phyloP scores from a whole-genome alignment of 345 rosid genomes.

The Chamaenerion angustifolium region DNA sequence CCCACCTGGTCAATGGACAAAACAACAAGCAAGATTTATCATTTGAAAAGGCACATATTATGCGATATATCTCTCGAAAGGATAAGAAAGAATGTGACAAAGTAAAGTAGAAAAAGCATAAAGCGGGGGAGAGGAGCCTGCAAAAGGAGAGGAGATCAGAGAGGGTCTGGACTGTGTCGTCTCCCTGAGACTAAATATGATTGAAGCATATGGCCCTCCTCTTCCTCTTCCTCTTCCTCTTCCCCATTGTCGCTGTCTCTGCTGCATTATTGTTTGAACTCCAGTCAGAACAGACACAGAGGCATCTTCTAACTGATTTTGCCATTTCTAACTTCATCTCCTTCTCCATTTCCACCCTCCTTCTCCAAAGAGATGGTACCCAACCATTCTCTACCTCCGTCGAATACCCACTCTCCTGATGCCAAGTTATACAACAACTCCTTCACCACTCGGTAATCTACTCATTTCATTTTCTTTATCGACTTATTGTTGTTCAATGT shows the following conservation, averaged over 20 bases:
- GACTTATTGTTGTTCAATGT: too few species aligned
- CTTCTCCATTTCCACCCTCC: constrained; percentile 1
- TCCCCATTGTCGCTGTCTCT: background rate
- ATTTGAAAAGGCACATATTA: too few species aligned
- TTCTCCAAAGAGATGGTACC: constrained; percentile 3
- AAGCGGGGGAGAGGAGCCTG: background rate
- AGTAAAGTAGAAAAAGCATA: background rate
- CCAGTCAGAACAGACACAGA: background rate
- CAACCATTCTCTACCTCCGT: background rate
- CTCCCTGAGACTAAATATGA: background rate
- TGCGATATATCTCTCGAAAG: too few species aligned
- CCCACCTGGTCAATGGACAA: too few species aligned
- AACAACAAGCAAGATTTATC: too few species aligned
- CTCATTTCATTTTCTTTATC: background rate
- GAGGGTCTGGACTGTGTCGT: background rate
- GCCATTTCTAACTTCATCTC: background rate
- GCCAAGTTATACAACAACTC: background rate
- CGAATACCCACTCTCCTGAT: background rate
- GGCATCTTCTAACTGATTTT: background rate
- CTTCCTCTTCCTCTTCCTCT: background rate
- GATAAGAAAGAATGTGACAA: background rate
- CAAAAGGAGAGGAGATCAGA: constrained; percentile 4
- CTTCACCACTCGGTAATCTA: constrained; percentile 5
- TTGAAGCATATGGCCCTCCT: constrained; percentile 3
- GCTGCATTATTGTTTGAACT: background rate